phyloP scores from a whole-genome alignment of 352 stramenopile genomes.

The Phytophthora cajani region DNA sequence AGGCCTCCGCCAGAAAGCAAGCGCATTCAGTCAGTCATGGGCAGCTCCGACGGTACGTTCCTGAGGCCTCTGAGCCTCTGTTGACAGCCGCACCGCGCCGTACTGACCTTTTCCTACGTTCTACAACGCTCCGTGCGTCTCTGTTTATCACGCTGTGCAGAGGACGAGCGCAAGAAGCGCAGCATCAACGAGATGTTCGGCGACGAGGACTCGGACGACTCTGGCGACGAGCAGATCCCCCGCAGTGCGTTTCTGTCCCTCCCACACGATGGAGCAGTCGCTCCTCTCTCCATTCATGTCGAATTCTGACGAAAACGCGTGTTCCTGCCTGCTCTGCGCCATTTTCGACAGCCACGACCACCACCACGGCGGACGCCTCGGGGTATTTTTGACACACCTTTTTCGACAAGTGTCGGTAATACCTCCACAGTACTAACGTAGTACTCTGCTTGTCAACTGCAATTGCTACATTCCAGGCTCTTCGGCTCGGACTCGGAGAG shows the following conservation, averaged over 20 bases:
- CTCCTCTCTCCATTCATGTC: neutral
- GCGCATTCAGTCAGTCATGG: constrained; percentile 28
- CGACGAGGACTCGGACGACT: constrained; percentile 82
- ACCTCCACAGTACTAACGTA: neutral
- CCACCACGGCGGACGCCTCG: constrained; percentile 72
- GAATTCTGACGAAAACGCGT: constrained; percentile 1
- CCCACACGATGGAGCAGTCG: neutral
- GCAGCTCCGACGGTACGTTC: constrained; percentile 66
- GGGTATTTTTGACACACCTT: constrained; percentile 40
- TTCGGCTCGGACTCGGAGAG: constrained; percentile 91
- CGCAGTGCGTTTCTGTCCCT: constrained; percentile 38
- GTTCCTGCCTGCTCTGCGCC: constrained; percentile 3
- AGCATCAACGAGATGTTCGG: constrained; percentile 91
- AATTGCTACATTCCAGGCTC: constrained; percentile 40
- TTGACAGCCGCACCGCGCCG: neutral
- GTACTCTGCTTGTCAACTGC: neutral
- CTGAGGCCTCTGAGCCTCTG: neutral
- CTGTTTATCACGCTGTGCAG: constrained; percentile 22
- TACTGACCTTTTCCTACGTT: neutral
- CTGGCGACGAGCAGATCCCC: constrained; percentile 65
- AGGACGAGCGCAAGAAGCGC: constrained; percentile 85
- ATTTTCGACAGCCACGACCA: constrained; percentile 36
- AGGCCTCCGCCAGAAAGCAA: neutral
- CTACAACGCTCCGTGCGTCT: neutral
- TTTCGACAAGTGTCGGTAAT: neutral